Evolutionary conservation across 2,329 filamentous ascomycete species (phyloP), one percentile per base, ranked within the genome.

Genomic region (Stachybotrys elegans): DNA sequence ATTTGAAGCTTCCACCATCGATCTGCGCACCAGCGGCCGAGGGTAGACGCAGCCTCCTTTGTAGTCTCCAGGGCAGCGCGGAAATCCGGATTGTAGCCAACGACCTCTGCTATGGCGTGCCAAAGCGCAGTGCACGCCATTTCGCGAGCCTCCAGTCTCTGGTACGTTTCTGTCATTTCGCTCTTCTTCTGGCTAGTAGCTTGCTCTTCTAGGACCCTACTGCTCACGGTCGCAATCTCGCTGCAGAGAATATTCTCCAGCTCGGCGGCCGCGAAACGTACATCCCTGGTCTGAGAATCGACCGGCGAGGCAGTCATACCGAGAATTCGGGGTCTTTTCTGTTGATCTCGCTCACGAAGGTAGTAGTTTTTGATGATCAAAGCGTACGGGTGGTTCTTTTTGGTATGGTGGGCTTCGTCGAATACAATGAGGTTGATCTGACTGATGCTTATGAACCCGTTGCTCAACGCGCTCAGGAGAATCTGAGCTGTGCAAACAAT

Each of bases 281-380:
- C 76, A 51, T 95, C 83, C 14, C 38, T 53, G 0, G 78, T 77
- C 56, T 88, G 86, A 0, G 88, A 82, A 66, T 97, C 91, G 3
- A 96, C 84, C 1, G 93, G 93, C 0, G 93, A 97, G 7, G 93
- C 93, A 2, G 93, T 98, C 92, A 97, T 96, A 21, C 92, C 92
- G 52, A 98, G 86, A 17, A 98, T 83, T 29, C 83, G 84, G 4
- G 93, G 93, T 5, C 81, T 75, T 0, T 61, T 50, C 1, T 17
- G 12, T 8, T 25, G 22, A 9, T 72, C 66, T 2, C 61, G 53
- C 22, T 73, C 69, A 3, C 73, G 65, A 2, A 80, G 56, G 57
- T 96, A 97, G 53, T 88, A 90, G 46, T 95, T 86, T 55, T 87
- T 90, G 66, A 98, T 88, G 46, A 98, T 93, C 22, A 81, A 78